Base-by-base conservation (phyloP, 192 early-diverging fungal species). In the Oehlia diaphana region DNA sequence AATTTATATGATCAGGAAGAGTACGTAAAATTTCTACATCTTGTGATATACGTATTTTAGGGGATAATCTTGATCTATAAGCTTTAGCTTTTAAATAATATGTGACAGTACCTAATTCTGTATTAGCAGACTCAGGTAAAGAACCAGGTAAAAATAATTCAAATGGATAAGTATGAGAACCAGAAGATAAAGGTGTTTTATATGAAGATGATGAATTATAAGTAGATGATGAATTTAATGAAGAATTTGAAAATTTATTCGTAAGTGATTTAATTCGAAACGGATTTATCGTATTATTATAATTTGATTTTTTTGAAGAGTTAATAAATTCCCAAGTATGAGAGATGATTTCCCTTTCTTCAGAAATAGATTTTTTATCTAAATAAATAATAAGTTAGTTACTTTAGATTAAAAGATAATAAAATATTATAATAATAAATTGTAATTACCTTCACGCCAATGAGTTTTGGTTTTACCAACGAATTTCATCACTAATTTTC, bases 11-110 rank as follows among this genome's bases (percentile, higher is more conserved):
- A 42, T 75, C 73, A 42, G 73, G 50, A 19, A 63, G 4, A 9
- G 73, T 75, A 37, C 73, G 73, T 75, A 75, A 58, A 58, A 75
- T 58, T 75, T 75, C 61, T 14, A 75, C 33, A 4, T 16, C 4
- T 39, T 63, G 50, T 33, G 2, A 16, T 39, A 39, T 28, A n/a
- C 35, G 23, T n/a, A 75, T 33, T 10, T 75, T 75, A 10, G 73
- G 23, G 23, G 21, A 21, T 50, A 75, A 75, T 58, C 58, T 47
- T 26, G 73, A 58, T 19, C 73, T 35, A 37, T 12, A 63, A 39
- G 73, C 73, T 75, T 75, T 61, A 3, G 73, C 73, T 3, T 19
- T 35, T 75, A 75, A 39, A 21, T 37, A 33, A 39, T 75, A 75
- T 39, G 3, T 2, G 1, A 75, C 61, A 2, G 28, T 44, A 9